Evolutionary conservation across 2,329 filamentous ascomycete species (phyloP).

Genomic region (Onygenales sp.): DNA sequence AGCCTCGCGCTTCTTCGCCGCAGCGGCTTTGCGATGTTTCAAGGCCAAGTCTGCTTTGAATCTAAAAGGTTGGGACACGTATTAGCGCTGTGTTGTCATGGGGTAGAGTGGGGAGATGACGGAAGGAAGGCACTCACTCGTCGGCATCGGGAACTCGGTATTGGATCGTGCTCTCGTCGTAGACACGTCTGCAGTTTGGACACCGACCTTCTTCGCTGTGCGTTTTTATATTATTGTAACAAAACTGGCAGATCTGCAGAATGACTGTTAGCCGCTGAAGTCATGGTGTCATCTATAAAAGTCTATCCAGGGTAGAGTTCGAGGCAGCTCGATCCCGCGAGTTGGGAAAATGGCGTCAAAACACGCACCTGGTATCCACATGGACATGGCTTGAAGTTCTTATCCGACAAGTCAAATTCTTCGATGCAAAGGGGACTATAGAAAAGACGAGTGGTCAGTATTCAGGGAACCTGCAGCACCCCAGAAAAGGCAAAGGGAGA

Average conservation of each 20-base stretch:
- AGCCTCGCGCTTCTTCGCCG: conserved; percentile 81
- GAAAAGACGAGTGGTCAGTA: conserved; percentile 5
- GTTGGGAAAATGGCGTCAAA: not conserved
- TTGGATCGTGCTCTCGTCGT: conserved; percentile 94
- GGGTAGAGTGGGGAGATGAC: not conserved
- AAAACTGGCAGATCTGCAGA: conserved; percentile 91
- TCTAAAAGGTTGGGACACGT: conserved; percentile 18
- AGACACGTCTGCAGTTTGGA: conserved; percentile 90
- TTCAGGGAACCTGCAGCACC: not conserved
- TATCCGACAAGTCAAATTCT: conserved; percentile 95
- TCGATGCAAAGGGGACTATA: conserved; percentile 91
- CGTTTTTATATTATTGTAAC: conserved; percentile 98
- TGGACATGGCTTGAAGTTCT: conserved; percentile 92
- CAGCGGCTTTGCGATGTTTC: conserved; percentile 88
- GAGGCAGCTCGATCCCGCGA: conserved; percentile 3
- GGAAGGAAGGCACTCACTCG: conserved; percentile 56
- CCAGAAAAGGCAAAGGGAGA: not conserved
- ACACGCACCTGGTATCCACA: conserved; percentile 86
- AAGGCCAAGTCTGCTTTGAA: conserved; percentile 42
- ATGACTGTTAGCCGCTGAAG: conserved; percentile 1
- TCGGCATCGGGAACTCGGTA: conserved; percentile 92
- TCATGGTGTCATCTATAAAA: not conserved
- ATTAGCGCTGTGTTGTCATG: conserved; percentile 1
- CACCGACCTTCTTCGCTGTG: conserved; percentile 90
- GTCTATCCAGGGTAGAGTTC: not conserved